Evolutionary conservation across 257 asterid genomes (phyloP), one percentile per base, ranked within the genome.

Genomic region (Catharanthus roseus): DNA sequence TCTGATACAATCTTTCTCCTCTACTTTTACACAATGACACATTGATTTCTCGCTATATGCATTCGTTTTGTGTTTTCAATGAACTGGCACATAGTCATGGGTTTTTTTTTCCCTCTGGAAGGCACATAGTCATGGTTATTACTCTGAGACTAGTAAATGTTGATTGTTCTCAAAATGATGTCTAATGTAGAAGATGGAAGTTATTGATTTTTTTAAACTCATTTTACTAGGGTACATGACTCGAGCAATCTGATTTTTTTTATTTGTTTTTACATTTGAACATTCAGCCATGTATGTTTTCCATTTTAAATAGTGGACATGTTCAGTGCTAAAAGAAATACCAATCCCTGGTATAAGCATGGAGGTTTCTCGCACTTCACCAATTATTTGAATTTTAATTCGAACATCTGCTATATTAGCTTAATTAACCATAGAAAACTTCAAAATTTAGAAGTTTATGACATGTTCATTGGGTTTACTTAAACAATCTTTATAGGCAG

Each of bases 401-500:
- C 10, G 26, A 53, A 51, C 23, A 47, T 64, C n/a, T 4, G 1
- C 7, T 63, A 15, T 19, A 39, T 31, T 11, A 21, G 36, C 44
- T 39, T 23, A 62, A 58, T 23, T 23, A 49, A 45, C 28, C 26
- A 16, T 50, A 44, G 28, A 47, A 28, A 31, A 51, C 53, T 29
- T 63, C 31, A 36, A 38, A 18, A 1, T 5, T 6, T 62, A n/a
- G 34, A 29, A 33, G 54, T 56, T 39, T 41, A 36, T 58, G 21
- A 39, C 58, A 10, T 75, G 21, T 50, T 79, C 73, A 76, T 72
- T 38, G 62, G 57, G 41, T 76, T 77, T 77, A 60, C 69, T 67
- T 57, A 62, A 29, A 50, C 71, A 68, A 75, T 76, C 41, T 36
- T 76, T 57, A 41, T 84, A 95, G 99, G 72, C 96, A 95, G 79